Base-by-base conservation (phyloP, 1,139 yeast genomes). In the Taphrina deformans region DNA sequence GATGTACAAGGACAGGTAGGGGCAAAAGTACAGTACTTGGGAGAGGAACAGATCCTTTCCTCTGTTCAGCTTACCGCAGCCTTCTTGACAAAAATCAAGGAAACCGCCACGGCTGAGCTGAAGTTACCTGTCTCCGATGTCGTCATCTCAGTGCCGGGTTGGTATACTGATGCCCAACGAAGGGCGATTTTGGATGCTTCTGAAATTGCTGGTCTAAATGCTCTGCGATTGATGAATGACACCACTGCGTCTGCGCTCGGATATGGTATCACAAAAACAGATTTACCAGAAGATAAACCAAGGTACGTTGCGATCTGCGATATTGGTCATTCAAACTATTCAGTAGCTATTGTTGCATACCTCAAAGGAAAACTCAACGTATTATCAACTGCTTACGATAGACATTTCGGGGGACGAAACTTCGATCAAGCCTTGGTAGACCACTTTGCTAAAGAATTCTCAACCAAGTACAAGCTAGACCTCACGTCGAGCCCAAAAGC, bases 221-320 rank as follows among this genome's bases (percentile, higher is more conserved):
- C 99, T 68, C 97, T 93, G 69, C 88, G 99, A 84, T 86, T 93
- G 71, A 96, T 93, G 73, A 93, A 93, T 78, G 99, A 93, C 78
- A 86, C 89, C 70, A 92, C 99, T 68, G 98, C 99, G 69, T 99
- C 99, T 68, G 98, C 97, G 72, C 97, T 95, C 71, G 96, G 97
- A 72, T 95, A 93, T 81, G 99, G 99, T 82, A 97, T 93, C 69
- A 93, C 93, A 87, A 92, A 93, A 85, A 86, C 89, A 67, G 95
- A 89, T 75, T 89, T 93, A 72, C 93, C 96, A 78, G 97, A 90
- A 78, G 96, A 88, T 73, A 88, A 87, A 78, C 88, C 93, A 74
- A 87, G 88, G 81, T 88, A 84, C 75, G 90, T 93, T 72, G 97
- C 96, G 50, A 89, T 93, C 74, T 85, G 93, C 68, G 99, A 93